Base-by-base conservation (phyloP, 1,284 basidiomycete genomes). In the Tranzscheliella williamsii region DNA sequence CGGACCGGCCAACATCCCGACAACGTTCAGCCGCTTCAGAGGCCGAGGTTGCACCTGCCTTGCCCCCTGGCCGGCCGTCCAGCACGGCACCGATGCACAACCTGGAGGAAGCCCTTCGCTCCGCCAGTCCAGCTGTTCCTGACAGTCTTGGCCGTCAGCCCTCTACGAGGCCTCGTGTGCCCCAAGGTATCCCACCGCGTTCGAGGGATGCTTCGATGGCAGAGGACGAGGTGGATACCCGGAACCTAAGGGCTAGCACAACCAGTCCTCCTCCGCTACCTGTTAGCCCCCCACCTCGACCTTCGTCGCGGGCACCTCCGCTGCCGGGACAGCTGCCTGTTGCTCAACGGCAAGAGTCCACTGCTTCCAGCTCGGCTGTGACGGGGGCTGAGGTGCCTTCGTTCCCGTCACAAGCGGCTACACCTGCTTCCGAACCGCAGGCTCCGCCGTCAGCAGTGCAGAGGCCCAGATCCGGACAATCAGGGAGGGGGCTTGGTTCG, bases 241-340 rank as follows among this genome's bases (percentile, higher is more conserved):
- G 18, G 23, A 62, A 36, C 12, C 68, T 42, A 87, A 89, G 60
- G 4, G 45, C 42, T 2, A 51, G 50, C 13, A 48, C 90, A 24
- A 42, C 50, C 4, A 67, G 58, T 21, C 64, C 64, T 5, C 58
- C 64, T 20, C 53, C 44, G 11, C 53, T 61, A 21, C 55, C 65
- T 2, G 37, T 45, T 21, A 67, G 62, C 44, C 67, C 67, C 15
- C 64, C 67, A 90, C 75, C 82, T 86, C 41, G 85, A 86, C 67
- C 84, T 87, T 40, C 85, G 88, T 33, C 86, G 87, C 8, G 86
- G 86, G 15, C 86, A 91, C 70, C 91, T 90, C 23, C 90, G 87
- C 23, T 84, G 90, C 47, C 91, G 93, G 90, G 91, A 89, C 46
- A 86, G 87, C 65, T 83, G 91, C 11, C 91, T 89, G 23, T 91